Evolutionary conservation across 257 asterid species (phyloP), one percentile per base, ranked within the genome.

Genomic region (Solanum chmielewskii): DNA sequence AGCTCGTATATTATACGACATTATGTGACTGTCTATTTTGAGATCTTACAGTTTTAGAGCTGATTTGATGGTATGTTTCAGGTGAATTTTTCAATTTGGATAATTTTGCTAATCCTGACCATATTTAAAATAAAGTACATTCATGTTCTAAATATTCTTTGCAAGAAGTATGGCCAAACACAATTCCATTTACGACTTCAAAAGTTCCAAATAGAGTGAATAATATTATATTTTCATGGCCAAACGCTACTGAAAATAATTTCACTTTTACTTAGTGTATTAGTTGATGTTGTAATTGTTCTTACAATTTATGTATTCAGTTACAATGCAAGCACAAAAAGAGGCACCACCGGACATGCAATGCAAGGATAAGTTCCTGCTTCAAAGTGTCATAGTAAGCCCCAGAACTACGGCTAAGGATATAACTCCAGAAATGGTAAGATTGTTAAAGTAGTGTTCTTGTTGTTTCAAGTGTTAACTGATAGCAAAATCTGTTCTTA

Each of bases 311-410:
- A 21, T 69, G 83, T 87, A 42, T 89, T 90, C 91, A 97, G 99
- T 97, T 85, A 97, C 98, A 35, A 97, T 97, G 99, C 99, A 97
- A 94, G 98, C 98, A 37, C 99, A 97, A 86, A 97, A 95, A 91
- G 99, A 97, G 90, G 94, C 97, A 89, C 99, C 98, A 18, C 87
- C 89, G 6, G 99, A 97, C 89, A 90, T 95, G 98, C 95, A 91
- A 88, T 97, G 99, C 97, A 94, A 93, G 95, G 99, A 97, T 86
- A 97, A 97, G 88, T 97, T 97, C 92, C 95, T 97, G 60, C 98
- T 97, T 71, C 99, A 97, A 89, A 86, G 97, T 68, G 98, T 89
- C 23, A 92, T 92, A 69, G 94, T 92, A 47, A 89, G 86, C 86
- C 90, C 95, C 20, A 95, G 97, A 90, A 88, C 90, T 71, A 83